Conservation (phyloP, 169 alveolate genomes). For the Plasmodium reichenowi region DNA sequence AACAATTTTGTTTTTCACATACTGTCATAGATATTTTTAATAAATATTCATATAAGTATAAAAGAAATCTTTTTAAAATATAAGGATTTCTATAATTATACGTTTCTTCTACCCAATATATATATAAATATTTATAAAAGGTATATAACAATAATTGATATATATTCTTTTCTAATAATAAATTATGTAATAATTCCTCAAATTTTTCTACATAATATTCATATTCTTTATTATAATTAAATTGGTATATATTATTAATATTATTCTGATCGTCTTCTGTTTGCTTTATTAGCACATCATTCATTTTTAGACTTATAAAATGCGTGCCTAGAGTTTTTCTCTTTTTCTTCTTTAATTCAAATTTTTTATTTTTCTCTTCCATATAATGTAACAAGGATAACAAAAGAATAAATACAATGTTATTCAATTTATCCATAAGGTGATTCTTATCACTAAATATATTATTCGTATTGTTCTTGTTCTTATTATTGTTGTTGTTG, state of each 20-base stretch:
- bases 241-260: no score
- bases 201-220: constrained; percentile 53
- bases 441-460: no score
- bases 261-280: no score
- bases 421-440: constrained; percentile 15
- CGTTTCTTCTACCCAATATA: constrained; percentile 19
- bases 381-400: constrained; percentile 32
- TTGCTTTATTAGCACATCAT: constrained; percentile 21
- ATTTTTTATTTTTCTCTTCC: constrained; percentile 29
- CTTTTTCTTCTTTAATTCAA: constrained; percentile 20
- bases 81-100: constrained; percentile 15
- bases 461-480: neutral
- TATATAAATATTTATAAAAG: constrained; percentile 37
- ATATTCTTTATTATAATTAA: constrained; percentile 21
- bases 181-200: constrained; percentile 29
- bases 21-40: constrained; percentile 4
- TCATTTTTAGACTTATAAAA: constrained; percentile 46
- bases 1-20: constrained; percentile 24
- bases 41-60: constrained; percentile 34
- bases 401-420: constrained; percentile 15
- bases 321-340: constrained; percentile 14
- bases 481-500: neutral
- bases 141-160: constrained; percentile 32
- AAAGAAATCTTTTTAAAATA: constrained; percentile 24
- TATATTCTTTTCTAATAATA: constrained; percentile 42